Base-by-base conservation (phyloP, 2,329 filamentous ascomycete genomes). In the Aureobasidium musti region DNA sequence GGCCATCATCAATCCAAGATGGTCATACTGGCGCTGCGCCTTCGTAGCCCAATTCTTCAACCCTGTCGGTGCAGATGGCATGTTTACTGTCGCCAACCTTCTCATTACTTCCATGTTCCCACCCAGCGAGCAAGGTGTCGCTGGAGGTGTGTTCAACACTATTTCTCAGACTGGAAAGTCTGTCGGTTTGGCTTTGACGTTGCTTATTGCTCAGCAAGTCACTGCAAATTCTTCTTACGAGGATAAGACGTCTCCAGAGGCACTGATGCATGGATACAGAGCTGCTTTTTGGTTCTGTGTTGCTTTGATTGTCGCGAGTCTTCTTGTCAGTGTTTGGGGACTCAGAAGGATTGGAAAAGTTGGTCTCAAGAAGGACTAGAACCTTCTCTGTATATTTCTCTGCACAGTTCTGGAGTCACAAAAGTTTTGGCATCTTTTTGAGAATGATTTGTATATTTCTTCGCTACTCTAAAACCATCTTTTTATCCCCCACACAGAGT, bases 21-120 rank as follows among this genome's bases (percentile, higher is more conserved):
- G 79, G 78, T 76, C 75, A 1, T 85, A 83, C 73, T 85, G 82
- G 81, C 73, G 74, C 19, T 77, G 74, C 56, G 78, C 76, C 1
- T 83, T 83, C 66, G 74, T 77, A 17, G 79, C 80, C 0, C 77
- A 81, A 19, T 70, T 79, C 2, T 72, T 83, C 6, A 79, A 77
- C 21, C 77, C 81, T 0, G 71, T 81, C 5, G 78, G 79, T 1
- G 79, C 78, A 1, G 82, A 83, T 66, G 66, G 74, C 1, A 71
- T 82, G 0, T 82, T 79, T 70, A 81, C 79, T 0, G 72, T 82
- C 6, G 76, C 77, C 3, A 80, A 79, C 59, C 70, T 82, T 1
- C 71, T 82, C 57, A 79, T 82, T 57, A 78, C 79, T 0, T 75
- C 74, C 1, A 75, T 76, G 7, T 81, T 82, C 67, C 77, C 79